These are phyloP conservation scores for Suhomyces xylopsoci DNA, from an alignment of 805 yeast species.

Conservation along the genomic window DNA sequence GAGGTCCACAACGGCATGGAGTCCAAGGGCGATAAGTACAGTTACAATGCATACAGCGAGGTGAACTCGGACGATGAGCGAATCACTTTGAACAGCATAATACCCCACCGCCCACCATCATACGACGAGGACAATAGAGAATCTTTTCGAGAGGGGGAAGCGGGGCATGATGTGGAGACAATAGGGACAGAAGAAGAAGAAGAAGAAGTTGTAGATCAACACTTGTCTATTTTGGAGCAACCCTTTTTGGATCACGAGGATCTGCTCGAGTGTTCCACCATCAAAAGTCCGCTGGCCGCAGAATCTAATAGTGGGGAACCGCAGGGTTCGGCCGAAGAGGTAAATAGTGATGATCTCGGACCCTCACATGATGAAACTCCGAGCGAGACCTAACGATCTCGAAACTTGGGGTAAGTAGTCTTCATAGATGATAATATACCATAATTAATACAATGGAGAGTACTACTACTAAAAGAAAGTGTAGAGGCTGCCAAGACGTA, in stretches of 20 bases:
- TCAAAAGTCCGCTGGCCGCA: neutral
- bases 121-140: constrained; percentile 17
- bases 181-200: neutral
- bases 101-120: constrained; percentile 38
- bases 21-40: constrained; percentile 24
- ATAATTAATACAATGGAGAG: neutral
- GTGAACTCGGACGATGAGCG: constrained; percentile 37
- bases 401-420: neutral
- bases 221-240: no score
- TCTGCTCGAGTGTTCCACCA: neutral
- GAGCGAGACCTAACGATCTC: neutral
- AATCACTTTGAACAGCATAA: constrained; percentile 38
- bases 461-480: neutral
- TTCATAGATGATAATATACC: neutral
- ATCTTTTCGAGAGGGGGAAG: neutral
- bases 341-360: neutral
- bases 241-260: neutral
- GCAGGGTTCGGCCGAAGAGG: neutral
- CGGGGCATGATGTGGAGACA: neutral
- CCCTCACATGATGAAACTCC: neutral
- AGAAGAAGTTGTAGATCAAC: neutral
- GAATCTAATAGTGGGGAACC: neutral
- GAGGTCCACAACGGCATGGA: constrained; percentile 25
- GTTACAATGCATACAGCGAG: constrained; percentile 41
- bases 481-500: neutral